These are phyloP conservation scores for Malassezia vespertilionis DNA, from an alignment of 1,284 basidiomycete genomes.

Conservation along the genomic window DNA sequence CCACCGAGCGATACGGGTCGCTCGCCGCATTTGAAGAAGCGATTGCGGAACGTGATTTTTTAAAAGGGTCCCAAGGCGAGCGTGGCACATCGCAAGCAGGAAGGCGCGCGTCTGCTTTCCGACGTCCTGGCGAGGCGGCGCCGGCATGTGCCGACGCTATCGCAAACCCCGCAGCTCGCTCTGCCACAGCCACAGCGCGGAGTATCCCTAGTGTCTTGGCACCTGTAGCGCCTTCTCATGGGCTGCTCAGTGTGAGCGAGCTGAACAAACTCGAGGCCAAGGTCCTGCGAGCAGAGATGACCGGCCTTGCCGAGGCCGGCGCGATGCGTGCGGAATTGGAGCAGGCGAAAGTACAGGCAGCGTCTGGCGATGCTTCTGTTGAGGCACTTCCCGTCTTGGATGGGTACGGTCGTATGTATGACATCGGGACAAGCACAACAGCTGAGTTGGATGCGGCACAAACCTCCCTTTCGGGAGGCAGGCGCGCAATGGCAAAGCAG, in stretches of 20 bases:
- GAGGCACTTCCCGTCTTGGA: constrained; percentile 69
- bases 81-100: not conserved
- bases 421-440: constrained; percentile 62
- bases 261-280: constrained; percentile 87
- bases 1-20: constrained; percentile 55
- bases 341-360: constrained; percentile 49
- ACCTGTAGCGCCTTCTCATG: not conserved
- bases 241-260: constrained; percentile 52
- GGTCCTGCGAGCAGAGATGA: constrained; percentile 78
- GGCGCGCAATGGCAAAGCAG: not conserved
- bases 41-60: constrained; percentile 65
- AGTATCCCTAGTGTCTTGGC: constrained; percentile 4
- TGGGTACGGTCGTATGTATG: constrained; percentile 73
- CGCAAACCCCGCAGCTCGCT: constrained; percentile 17
- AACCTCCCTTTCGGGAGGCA: no score
- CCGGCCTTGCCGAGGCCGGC: constrained; percentile 60
- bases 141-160: constrained; percentile 13
- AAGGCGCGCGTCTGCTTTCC: constrained; percentile 15
- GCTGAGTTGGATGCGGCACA: constrained; percentile 54
- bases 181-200: not conserved
- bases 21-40: constrained; percentile 78
- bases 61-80: constrained; percentile 57
- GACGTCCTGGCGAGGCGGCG: constrained; percentile 29
- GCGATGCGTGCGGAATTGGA: constrained; percentile 76
- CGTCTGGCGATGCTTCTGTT: not conserved